phyloP scores from a whole-genome alignment of 495 filamentous ascomycete species.

The Aspergillus bridgeri region DNA sequence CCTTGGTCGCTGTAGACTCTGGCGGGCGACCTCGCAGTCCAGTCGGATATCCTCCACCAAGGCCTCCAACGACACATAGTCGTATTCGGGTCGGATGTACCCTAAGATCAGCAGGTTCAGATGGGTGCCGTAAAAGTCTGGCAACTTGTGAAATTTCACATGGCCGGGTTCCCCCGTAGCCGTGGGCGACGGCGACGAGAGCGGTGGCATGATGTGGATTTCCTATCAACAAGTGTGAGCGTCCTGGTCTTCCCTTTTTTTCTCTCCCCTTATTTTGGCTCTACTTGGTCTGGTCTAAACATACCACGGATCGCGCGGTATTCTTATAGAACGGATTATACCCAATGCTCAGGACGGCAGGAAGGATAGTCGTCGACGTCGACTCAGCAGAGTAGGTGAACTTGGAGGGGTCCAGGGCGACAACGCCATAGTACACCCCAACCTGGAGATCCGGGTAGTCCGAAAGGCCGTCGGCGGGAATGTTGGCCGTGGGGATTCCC shows the following conservation, averaged over 20 bases:
- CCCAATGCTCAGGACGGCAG: slow-evolving; percentile 93
- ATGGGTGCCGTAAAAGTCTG: slow-evolving; percentile 78
- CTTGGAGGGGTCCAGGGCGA: slow-evolving; percentile 52
- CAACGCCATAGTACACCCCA: slow-evolving; percentile 92
- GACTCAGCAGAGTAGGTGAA: slow-evolving; percentile 17
- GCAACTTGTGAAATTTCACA: slow-evolving; percentile 40
- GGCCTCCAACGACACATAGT: slow-evolving; percentile 79
- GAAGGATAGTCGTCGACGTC: slow-evolving; percentile 55
- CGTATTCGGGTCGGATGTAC: slow-evolving; percentile 83
- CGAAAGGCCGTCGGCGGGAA: slow-evolving; percentile 72
- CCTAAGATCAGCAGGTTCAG: slow-evolving; percentile 80
- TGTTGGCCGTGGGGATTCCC: slow-evolving; percentile 96
- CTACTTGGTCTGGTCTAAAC: slow-evolving; percentile 12
- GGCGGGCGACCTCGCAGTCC: slow-evolving; percentile 79
- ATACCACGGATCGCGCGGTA: slow-evolving; percentile 64
- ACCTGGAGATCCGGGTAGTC: slow-evolving; percentile 67
- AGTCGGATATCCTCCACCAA: slow-evolving; percentile 82
- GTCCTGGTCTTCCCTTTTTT: not conserved
- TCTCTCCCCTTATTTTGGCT: slow-evolving; percentile 5
- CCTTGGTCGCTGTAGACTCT: slow-evolving; percentile 64
- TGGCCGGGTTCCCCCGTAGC: slow-evolving; percentile 20
- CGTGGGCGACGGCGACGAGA: slow-evolving; percentile 48
- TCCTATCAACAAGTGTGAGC: slow-evolving; percentile 41
- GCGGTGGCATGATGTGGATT: slow-evolving; percentile 78
- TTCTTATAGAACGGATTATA: slow-evolving; percentile 96